A percentile compares a stretch with the other conserved stretches of the same genome.
Evolutionary conservation across 768 basidiomycete species (phyloP).

Genomic region (Rhodotorula taiwanensis): DNA sequence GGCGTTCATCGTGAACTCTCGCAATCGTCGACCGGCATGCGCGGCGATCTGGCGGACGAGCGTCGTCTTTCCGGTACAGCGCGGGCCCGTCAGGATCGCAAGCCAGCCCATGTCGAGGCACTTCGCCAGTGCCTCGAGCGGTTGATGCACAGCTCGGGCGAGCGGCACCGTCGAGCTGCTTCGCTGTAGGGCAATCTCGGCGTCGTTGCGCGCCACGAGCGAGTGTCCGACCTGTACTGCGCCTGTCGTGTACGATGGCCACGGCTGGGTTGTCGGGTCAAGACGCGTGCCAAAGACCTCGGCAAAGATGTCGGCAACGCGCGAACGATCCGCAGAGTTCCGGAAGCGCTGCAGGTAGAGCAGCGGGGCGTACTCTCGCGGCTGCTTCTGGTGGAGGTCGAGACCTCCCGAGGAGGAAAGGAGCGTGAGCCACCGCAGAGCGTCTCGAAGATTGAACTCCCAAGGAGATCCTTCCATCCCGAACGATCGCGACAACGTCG

Average conservation of each 20-base stretch:
- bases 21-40: conserved; percentile 60
- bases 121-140: conserved; percentile 67
- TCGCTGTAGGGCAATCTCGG: conserved; percentile 42
- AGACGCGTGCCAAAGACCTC: conserved; percentile 50
- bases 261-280: conserved; percentile 47
- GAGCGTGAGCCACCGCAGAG: conserved; percentile 74
- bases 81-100: conserved; percentile 73
- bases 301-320: conserved; percentile 44
- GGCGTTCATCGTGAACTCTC: conserved; percentile 70
- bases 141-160: conserved; percentile 58
- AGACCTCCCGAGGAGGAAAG: conserved; percentile 42
- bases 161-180: conserved; percentile 47
- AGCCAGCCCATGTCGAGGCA: conserved; percentile 75
- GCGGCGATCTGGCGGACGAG: conserved; percentile 64
- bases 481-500: conserved; percentile 59
- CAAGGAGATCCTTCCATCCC: conserved; percentile 56
- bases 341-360: conserved; percentile 85
- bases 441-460: conserved; percentile 96
- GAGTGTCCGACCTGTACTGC: conserved; percentile 65
- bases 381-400: conserved; percentile 39
- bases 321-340: conserved; percentile 56
- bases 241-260: conserved; percentile 38
- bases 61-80: conserved; percentile 69
- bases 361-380: conserved; percentile 60
- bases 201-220: conserved; percentile 42